Base-by-base conservation (phyloP, 164 flowering plant genomes). In the Magnolia changhungtana region DNA sequence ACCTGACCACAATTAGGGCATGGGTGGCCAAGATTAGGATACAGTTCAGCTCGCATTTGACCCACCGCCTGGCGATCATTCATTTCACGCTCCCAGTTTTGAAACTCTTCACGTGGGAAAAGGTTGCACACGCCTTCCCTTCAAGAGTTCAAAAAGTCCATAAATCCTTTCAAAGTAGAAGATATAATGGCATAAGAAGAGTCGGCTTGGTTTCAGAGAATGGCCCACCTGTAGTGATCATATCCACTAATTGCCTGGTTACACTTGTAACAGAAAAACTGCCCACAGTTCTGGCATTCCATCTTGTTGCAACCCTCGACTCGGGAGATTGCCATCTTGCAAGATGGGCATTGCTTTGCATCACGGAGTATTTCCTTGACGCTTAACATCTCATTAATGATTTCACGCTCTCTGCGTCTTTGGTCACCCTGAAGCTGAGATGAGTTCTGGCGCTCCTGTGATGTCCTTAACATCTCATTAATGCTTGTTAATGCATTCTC, bases 231-330 rank as follows among this genome's bases (percentile, higher is more conserved):
- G 88, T 87, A 95, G 83, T 95, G 99, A 4, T 90, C 97, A 79
- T 93, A 95, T 78, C 98, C 98, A 73, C 77, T 83, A 74, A 95
- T 91, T 16, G 87, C 92, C 77, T 86, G 67, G 80, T 82, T 85
- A 79, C 99, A 93, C 20, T 80, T 83, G 77, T 92, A 95, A 86
- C 97, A 95, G 77, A 95, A 95, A 82, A 75, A 87, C 79, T 84
- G 80, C 67, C 92, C 97, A 84, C 99, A 95, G 74, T 92, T 90
- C 1, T 69, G 19, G 71, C 99, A 93, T 1, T 81, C 89, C 95
- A 95, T 95, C 87, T 93, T 92, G 83, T 93, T 95, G 85, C 99
- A 95, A 78, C 98, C 99, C 84, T 88, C 98, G 64, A 78, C 90
- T 76, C 87, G 84, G 11, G 96, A 91, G 71, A 95, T 92, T 37